Evolutionary conservation across 352 stramenopile genomes (phyloP).

Genomic region (Globisporangium okanoganense): DNA sequence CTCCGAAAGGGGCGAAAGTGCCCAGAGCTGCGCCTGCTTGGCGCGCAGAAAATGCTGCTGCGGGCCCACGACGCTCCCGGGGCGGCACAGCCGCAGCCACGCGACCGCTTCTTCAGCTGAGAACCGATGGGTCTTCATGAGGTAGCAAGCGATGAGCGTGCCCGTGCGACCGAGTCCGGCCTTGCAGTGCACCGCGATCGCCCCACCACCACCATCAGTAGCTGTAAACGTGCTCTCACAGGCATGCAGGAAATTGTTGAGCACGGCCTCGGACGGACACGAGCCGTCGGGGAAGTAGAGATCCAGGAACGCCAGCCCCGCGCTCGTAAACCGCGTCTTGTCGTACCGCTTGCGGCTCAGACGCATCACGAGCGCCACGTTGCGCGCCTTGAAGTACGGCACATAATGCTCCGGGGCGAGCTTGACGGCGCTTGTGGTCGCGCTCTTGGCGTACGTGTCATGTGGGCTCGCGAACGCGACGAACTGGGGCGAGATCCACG

Average conservation of each 20-base stretch:
- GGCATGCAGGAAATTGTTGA: conserved; percentile 63
- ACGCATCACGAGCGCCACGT: conserved; percentile 64
- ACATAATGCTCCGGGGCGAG: conserved; percentile 30
- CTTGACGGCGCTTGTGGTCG: conserved; percentile 28
- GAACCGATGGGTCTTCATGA: conserved; percentile 94
- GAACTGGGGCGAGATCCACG: conserved; percentile 28
- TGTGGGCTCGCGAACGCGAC: conserved; percentile 26
- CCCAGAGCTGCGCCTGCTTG: conserved; percentile 38
- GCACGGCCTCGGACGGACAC: conserved; percentile 69
- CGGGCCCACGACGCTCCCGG: conserved; percentile 90
- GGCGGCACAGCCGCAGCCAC: conserved; percentile 91
- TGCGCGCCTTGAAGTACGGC: conserved; percentile 18
- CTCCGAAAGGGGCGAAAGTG: background rate
- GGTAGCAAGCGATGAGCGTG: conserved; percentile 91
- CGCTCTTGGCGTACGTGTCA: conserved; percentile 22
- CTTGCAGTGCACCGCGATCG: conserved; percentile 96
- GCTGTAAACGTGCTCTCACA: conserved; percentile 34
- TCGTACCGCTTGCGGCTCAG: conserved; percentile 95
- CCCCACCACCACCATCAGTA: conserved; percentile 21
- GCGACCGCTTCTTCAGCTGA: conserved; percentile 91
- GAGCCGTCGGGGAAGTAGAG: conserved; percentile 93
- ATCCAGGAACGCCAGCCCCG: conserved; percentile 86
- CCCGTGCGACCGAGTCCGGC: conserved; percentile 93
- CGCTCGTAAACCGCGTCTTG: conserved; percentile 65
- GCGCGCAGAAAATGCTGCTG: conserved; percentile 92